These are phyloP conservation scores for Linum usitatissimum DNA, from an alignment of 345 rosid genomes.

Conservation along the genomic window DNA sequence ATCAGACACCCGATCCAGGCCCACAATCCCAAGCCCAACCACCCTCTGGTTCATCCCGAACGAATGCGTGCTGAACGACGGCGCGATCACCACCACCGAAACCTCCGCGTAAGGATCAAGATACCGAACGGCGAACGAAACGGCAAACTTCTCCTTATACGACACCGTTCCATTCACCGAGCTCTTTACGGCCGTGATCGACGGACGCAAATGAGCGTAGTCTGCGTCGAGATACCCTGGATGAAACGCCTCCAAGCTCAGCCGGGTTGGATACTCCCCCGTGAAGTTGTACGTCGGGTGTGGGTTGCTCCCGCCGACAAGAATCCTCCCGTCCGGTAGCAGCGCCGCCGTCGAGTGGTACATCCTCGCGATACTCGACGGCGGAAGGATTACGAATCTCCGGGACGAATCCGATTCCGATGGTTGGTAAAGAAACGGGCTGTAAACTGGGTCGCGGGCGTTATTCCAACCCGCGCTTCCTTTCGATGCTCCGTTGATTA, in stretches of 20 bases:
- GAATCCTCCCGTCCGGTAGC: conserved; percentile 62
- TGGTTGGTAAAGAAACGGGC: conserved; percentile 29
- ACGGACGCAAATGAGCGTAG: conserved; percentile 35
- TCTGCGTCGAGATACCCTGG: conserved; percentile 51
- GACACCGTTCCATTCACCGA: conserved; percentile 27
- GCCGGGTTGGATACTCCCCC: conserved; percentile 54
- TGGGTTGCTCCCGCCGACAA: conserved; percentile 89
- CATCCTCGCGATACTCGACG: conserved; percentile 48
- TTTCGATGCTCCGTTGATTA: conserved; percentile 60
- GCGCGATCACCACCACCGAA: conserved; percentile 35
- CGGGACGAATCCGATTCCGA: conserved; percentile 10
- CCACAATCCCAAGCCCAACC: conserved; percentile 32
- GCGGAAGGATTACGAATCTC: conserved; percentile 46
- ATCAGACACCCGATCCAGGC: conserved; percentile 28
- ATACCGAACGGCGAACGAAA: conserved; percentile 29
- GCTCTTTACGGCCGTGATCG: conserved; percentile 43
- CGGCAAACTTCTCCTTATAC: conserved; percentile 25
- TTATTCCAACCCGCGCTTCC: conserved; percentile 89
- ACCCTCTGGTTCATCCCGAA: conserved; percentile 62
- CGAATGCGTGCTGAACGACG: conserved; percentile 68
- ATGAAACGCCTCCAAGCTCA: conserved; percentile 67
- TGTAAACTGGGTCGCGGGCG: conserved; percentile 13
- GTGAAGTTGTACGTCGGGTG: conserved; percentile 56
- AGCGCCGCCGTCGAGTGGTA: conserved; percentile 68
- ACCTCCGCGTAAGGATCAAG: conserved; percentile 1